Evolutionary conservation across 257 asterid genomes (phyloP).

Genomic region (Jacaranda copaia): DNA sequence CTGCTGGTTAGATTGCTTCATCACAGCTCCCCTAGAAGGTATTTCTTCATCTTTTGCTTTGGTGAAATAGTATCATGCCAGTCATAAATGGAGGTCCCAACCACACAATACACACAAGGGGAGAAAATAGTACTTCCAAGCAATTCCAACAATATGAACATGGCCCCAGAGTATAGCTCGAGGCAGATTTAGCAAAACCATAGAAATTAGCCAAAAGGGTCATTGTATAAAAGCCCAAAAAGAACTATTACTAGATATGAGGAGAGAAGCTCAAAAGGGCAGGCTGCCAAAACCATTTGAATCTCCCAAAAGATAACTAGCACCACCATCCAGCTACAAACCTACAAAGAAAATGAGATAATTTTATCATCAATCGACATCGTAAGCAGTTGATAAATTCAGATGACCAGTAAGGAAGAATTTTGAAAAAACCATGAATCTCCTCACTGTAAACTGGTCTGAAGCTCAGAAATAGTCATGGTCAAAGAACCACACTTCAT

Average conservation of each 20-base stretch:
- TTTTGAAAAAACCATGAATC: not conserved
- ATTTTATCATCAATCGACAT: too few relatives aligned
- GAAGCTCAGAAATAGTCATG: constrained; percentile 19
- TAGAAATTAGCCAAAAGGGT: not conserved
- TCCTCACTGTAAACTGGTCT: not conserved
- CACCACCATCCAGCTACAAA: too few relatives aligned
- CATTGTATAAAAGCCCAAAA: not conserved
- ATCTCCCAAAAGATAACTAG: too few relatives aligned
- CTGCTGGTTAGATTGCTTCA: too few relatives aligned
- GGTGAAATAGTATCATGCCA: not conserved
- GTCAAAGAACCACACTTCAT: constrained; percentile 9
- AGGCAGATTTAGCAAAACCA: not conserved
- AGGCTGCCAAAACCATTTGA: too few relatives aligned
- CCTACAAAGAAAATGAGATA: too few relatives aligned
- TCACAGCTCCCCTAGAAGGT: too few relatives aligned
- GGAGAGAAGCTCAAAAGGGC: not conserved
- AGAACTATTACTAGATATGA: not conserved
- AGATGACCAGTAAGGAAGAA: too few relatives aligned
- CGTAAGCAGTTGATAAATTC: too few relatives aligned
- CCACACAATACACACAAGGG: not conserved
- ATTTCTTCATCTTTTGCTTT: too few relatives aligned
- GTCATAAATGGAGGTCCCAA: not conserved
- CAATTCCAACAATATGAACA: too few relatives aligned
- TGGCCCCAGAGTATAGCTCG: not conserved
- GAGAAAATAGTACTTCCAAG: not conserved